Evolutionary conservation across 1,284 basidiomycete genomes (phyloP).

Genomic region (Ceratobasidium sp.): DNA sequence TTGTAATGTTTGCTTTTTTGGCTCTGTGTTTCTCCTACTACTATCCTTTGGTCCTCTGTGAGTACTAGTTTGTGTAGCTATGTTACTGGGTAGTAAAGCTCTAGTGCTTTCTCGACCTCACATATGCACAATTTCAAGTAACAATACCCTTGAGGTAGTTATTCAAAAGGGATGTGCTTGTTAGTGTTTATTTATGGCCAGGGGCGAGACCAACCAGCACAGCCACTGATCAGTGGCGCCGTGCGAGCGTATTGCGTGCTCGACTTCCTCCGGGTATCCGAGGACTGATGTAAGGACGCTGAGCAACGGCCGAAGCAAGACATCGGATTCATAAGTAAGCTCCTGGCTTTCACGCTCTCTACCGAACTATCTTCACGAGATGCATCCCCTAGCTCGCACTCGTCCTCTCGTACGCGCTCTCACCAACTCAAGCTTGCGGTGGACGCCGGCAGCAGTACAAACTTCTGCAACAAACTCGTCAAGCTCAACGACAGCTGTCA

Average conservation of each 20-base stretch:
- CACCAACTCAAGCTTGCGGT: slow-evolving; percentile 7
- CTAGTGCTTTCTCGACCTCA: no score
- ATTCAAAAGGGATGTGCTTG: background rate
- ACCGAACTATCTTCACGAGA: background rate
- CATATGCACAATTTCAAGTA: no score
- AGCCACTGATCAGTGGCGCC: slow-evolving; percentile 25
- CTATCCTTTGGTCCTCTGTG: no score
- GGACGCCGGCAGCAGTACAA: background rate
- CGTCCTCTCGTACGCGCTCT: slow-evolving; percentile 5
- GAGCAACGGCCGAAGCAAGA: slow-evolving; percentile 18
- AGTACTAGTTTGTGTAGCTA: no score
- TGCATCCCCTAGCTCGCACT: slow-evolving; percentile 4
- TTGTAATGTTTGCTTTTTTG: no score
- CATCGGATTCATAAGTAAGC: slow-evolving; percentile 17
- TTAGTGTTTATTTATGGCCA: background rate
- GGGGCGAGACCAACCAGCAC: background rate
- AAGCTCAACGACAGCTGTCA: background rate
- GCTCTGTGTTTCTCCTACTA: no score
- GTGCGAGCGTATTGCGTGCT: slow-evolving; percentile 40
- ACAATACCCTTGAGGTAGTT: no score
- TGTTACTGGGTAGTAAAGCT: no score
- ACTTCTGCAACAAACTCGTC: background rate
- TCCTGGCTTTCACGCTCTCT: background rate
- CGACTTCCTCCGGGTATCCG: slow-evolving; percentile 14
- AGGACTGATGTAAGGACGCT: slow-evolving; percentile 12